Base-by-base conservation (phyloP, 1,284 basidiomycete genomes). In the Meripilus lineatus region DNA sequence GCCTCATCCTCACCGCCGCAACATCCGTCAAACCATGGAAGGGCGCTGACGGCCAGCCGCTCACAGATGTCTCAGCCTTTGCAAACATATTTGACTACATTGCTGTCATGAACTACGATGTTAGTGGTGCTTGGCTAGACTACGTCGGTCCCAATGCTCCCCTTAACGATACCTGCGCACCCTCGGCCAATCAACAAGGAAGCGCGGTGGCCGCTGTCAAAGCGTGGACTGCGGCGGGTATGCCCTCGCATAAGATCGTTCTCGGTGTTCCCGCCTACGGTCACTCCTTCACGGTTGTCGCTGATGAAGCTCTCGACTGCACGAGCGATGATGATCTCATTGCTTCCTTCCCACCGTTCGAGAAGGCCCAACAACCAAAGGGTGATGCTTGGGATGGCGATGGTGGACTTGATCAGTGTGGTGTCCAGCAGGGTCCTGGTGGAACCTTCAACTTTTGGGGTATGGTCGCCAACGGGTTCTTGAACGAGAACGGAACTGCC, bases 31-130 rank as follows among this genome's bases (percentile, higher is more conserved):
- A 59, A 36, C 86, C 91, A 1, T 95, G 85, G 68, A 65, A 70
- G 6, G 83, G 75, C 42, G 36, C 72, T 1, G 65, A 74, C 41
- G 82, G 84, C 5, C 59, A 52, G 8, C 81, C 88, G 0, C 66
- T 81, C 45, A 62, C 64, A 3, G 74, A 92, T 59, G 77, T 93
- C 14, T 77, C 79, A 4, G 75, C 53, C 1, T 94, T 89, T 56
- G 81, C 81, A 5, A 54, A 74, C 32, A 72, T 81, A 17, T 73
- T 95, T 28, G 89, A 94, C 61, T 89, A 81, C 69, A 80, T 94
- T 49, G 69, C 81, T 38, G 73, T 93, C 58, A 94, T 94, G 90
- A 89, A 89, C 68, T 93, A 93, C 66, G 91, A 93, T 58, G 70
- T 91, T 44, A 88, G 75, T 72, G 75, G 84, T 42, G 35, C 38